Evolutionary conservation across 352 stramenopile genomes (phyloP), one percentile per base, ranked within the genome.

Genomic region (Globisporangium cystogenes): DNA sequence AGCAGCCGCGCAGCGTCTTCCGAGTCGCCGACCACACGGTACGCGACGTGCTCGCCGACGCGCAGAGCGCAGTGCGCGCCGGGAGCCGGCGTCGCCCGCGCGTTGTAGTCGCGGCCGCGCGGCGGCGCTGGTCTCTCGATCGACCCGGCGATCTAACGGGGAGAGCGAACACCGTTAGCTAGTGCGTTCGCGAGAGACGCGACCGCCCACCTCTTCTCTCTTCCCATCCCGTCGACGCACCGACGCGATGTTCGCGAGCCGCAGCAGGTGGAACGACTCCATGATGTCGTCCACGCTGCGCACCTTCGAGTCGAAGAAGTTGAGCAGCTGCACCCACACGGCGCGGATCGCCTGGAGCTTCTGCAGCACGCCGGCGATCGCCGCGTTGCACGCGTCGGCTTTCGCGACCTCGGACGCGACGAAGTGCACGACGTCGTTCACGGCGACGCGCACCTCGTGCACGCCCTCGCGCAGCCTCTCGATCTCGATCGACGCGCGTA

Each of bases 281-380:
- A 74, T 68, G 18, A 72, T 60, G 14, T 82, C 70, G 18, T 70
- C 53, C 26, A 72, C 68, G 0, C 56, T 54, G 18, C 88, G 53
- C 21, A 75, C 76, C 47, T 88, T 89, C 14, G 71, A 61, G 54
- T 93, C 76, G 37, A 90, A 60, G 20, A 93, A 93, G 48, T 90
- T 73, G 36, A 90, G 57, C 42, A 90, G 45, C 31, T 90, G 73
- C 3, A 65, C 78, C 82, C 82, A 93, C 1, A 70, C 40, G 8
- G 60, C 65, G 1, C 77, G 75, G 20, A 81, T 82, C 26, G 41
- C 49, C 44, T 86, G 73, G 23, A 93, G 48, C 42, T 76, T 72
- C 29, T 55, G 46, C 23, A 93, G 8, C 39, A 87, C 55, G 6
- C 82, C 82, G 51, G 87, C 61, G 5, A 90, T 72, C 23, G 76